Base-by-base conservation (phyloP, 176 grass and related monocot species). In the Oryza longistaminata region DNA sequence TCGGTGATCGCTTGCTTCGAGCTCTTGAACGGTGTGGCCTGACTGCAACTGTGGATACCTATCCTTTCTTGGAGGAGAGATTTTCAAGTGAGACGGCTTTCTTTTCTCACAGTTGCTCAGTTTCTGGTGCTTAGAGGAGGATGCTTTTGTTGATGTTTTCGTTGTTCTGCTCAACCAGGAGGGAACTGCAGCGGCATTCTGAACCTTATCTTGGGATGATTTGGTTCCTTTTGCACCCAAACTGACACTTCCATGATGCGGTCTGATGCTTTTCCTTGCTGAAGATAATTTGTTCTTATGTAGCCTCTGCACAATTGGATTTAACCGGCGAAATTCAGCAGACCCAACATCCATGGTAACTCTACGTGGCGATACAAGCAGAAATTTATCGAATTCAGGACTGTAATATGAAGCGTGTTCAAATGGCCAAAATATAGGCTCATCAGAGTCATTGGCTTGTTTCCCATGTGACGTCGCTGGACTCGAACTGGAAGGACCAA, bases 381-480 rank as follows among this genome's bases (percentile, higher is more conserved):
- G 68, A 43, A 90, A 90, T 15, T 71, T 85, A 24, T 88, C 74
- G 19, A 87, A 82, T 17, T 88, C 82, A 49, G 82, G 67, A 55
- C 78, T 74, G 60, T 53, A 29, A 29, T 93, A 90, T 29, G 64
- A 85, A 78, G 24, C 25, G 44, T 3, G 33, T n/a, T 88, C 85
- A 37, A 93, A 85, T 55, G 91, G 88, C 91, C 91, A 93, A 71
- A 82, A 87, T 75, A 90, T 80, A 5, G 88, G 88, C 61, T 83
- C 88, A 11, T 85, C 74, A 29, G 73, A 75, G 31, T 82, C 69
- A 9, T 4, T 58, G 42, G 24, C 60, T 75, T 49, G 64, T 71
- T 79, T 60, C 17, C 21, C 35, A 8, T 61, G 14, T 11, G 81
- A 83, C 39, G 27, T 26, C 55, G 13, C 26, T 66, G 42, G 45